Percentiles rank a stretch among this genome's conserved stretches.
Conservation (phyloP, 2,329 filamentous ascomycete genomes). For the Aspergillus sp. region DNA sequence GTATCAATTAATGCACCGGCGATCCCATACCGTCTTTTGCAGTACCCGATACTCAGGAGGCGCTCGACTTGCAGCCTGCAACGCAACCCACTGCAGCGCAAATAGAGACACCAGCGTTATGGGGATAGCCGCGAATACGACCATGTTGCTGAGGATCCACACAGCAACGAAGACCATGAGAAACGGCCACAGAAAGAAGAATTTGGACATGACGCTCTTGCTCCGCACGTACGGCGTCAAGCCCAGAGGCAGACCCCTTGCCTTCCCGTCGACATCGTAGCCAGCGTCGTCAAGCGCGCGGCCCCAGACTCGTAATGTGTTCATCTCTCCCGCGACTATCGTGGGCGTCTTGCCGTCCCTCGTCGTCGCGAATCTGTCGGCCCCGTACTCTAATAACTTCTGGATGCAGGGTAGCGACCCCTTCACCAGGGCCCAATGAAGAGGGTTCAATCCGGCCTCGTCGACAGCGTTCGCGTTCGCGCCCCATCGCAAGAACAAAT, state of each 20-base stretch:
- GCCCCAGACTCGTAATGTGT: conserved; percentile 72
- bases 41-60: conserved; percentile 81
- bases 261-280: conserved; percentile 68
- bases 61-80: conserved; percentile 69
- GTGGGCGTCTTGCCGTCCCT: conserved; percentile 82
- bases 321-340: conserved; percentile 80
- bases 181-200: conserved; percentile 86
- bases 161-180: conserved; percentile 62
- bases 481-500: conserved; percentile 87
- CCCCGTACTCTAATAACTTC: conserved; percentile 90
- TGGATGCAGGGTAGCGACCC: conserved; percentile 81
- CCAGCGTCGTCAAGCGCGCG: conserved; percentile 74
- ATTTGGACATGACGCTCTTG: conserved; percentile 67
- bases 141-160: conserved; percentile 62
- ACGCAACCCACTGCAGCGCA: conserved; percentile 64
- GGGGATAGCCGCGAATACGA: conserved; percentile 68
- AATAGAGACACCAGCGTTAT: conserved; percentile 55
- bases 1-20: not conserved
- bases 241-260: conserved; percentile 61
- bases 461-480: conserved; percentile 85
- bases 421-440: conserved; percentile 96
- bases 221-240: conserved; percentile 66
- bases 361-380: conserved; percentile 85
- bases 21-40: conserved; percentile 65
- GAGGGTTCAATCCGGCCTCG: conserved; percentile 83